Base-by-base conservation (phyloP, 495 filamentous ascomycete species). In the Podospora conica region DNA sequence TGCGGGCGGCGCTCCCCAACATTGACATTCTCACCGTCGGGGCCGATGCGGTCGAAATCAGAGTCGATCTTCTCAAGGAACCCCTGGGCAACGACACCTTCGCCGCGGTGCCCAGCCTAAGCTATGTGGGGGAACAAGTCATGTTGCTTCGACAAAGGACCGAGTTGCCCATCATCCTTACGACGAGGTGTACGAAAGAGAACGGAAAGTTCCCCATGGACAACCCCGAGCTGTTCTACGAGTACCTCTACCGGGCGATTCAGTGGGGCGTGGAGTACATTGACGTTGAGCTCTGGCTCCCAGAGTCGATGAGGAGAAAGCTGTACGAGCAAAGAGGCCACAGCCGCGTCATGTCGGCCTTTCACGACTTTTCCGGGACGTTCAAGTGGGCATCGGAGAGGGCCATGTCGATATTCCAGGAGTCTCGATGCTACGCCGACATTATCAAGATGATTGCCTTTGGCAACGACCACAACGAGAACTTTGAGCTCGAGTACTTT, bases 361-460 rank as follows among this genome's bases (percentile, higher is more conserved):
- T 92, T 68, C 91, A 95, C 75, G 91, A 95, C 75, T 92, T 93
- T 71, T 90, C 90, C 0, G 90, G 90, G 2, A 86, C 78, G 2
- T 92, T 91, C 84, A 91, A 88, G 71, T 95, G 91, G 91, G 85
- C 88, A 7, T 90, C 90, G 0, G 75, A 83, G 4, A 82, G 86
- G 64, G 89, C 90, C 3, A 83, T 89, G 75, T 76, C 81, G 22
- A 82, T 92, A 8, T 95, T 90, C 72, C 78, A 82, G 15, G 82
- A 89, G 64, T 90, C 87, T 18, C 81, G 85, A 55, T 85, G 86
- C 63, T 92, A 92, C 70, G 89, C 88, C 22, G 91, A 93, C 74
- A 90, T 93, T 48, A 87, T 93, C 55, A 95, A 93, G 78, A 93
- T 95, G 90, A 93, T 93, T 70, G 87, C 89, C 20, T 87, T 92